Evolutionary conservation across 179 eudicot species (phyloP).

Genomic region (Drosera spatulata): DNA sequence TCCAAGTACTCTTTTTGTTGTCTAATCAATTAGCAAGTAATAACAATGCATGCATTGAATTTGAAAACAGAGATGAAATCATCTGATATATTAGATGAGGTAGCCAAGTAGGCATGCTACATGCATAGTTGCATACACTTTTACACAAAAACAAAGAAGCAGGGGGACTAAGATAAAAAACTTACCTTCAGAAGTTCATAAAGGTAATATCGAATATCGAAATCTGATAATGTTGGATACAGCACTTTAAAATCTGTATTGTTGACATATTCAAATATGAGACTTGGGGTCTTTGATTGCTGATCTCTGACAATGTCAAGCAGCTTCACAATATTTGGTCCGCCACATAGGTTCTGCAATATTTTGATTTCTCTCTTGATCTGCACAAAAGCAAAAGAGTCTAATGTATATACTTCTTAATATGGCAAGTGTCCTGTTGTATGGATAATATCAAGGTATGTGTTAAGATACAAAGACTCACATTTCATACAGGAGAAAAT

Average conservation of each 20-base stretch:
- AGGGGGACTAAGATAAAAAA: neutral
- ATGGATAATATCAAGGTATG: neutral
- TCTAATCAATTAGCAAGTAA: too few species aligned
- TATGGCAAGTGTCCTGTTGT: too few species aligned
- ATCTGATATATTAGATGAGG: too few species aligned
- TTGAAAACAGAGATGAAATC: too few species aligned
- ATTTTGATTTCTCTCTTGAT: slow-evolving; percentile 94
- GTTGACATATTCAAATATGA: slow-evolving; percentile 84
- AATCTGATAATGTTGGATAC: slow-evolving; percentile 85
- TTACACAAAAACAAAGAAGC: neutral
- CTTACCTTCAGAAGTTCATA: slow-evolving; percentile 87
- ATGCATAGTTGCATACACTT: neutral
- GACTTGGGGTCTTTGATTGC: slow-evolving; percentile 95
- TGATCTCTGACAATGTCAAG: slow-evolving; percentile 96
- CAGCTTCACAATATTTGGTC: slow-evolving; percentile 90
- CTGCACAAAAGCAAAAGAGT: slow-evolving; percentile 23
- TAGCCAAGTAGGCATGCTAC: neutral
- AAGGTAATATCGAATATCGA: slow-evolving; percentile 84
- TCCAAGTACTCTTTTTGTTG: too few species aligned
- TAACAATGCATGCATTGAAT: too few species aligned
- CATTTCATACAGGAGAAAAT: neutral
- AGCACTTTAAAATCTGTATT: slow-evolving; percentile 91
- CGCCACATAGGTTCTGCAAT: slow-evolving; percentile 89
- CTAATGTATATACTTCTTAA: too few species aligned
- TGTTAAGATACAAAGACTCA: slow-evolving; percentile 1